These are phyloP conservation scores for Alternaria viburni DNA, from an alignment of 2,329 filamentous ascomycete species.

Conservation along the genomic window DNA sequence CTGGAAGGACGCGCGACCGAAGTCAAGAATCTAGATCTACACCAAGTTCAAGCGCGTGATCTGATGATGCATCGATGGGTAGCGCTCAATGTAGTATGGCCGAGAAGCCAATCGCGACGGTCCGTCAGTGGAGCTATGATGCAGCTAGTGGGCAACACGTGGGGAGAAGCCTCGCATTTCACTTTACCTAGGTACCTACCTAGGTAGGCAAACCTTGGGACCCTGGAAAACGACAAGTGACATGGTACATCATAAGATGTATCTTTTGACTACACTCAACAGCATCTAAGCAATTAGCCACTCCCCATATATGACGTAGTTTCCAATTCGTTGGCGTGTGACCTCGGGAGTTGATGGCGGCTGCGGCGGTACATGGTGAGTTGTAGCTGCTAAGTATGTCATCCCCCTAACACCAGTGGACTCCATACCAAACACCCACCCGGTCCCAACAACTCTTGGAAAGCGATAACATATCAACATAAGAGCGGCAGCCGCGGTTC, in stretches of 20 bases:
- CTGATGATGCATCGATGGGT: not conserved
- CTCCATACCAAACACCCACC: not conserved
- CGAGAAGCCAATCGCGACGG: conserved; percentile 2
- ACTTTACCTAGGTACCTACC: not conserved
- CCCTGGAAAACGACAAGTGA: not conserved
- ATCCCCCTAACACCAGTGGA: not conserved
- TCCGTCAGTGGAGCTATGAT: not conserved
- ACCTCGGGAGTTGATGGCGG: not conserved
- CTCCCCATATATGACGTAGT: not conserved
- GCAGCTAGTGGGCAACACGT: conserved; percentile 3
- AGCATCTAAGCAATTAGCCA: not conserved
- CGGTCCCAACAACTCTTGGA: not conserved
- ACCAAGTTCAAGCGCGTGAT: not conserved
- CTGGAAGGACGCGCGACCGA: not conserved
- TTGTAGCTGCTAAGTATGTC: not conserved
- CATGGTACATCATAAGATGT: not conserved
- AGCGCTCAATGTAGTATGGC: not conserved
- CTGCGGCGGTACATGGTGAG: not conserved
- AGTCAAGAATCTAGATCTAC: not conserved
- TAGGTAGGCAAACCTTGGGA: not conserved
- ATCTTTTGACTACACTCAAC: not conserved
- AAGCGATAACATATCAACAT: not conserved
- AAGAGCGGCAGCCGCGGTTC: not conserved
- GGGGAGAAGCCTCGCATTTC: not conserved
- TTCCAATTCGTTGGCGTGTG: not conserved